Percentiles rank a stretch among this genome's conserved stretches.
Conservation (phyloP, 192 early-diverging fungal species). For the Paraglomus brasilianum region DNA sequence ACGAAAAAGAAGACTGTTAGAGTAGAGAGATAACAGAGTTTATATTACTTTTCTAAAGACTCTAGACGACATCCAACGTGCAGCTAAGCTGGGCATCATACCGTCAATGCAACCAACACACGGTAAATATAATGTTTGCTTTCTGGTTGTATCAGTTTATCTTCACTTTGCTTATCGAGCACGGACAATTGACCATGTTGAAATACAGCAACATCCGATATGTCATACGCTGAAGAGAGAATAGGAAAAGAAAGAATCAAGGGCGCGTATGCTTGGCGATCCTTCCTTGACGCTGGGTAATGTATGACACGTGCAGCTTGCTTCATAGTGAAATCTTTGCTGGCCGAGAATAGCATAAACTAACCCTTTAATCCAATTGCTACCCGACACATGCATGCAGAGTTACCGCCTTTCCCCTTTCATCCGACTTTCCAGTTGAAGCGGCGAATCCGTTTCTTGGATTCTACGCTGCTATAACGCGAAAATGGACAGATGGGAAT, state of each 20-base stretch:
- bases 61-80: constrained; percentile 45
- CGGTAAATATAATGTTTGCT: constrained; percentile 26
- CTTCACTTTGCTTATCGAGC: neutral
- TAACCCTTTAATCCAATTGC: neutral
- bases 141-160: constrained; percentile 1
- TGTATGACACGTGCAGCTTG: neutral
- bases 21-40: too few species aligned
- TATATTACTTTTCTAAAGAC: constrained; percentile 30
- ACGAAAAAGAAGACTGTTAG: too few species aligned
- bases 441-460: constrained; percentile 50
- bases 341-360: neutral
- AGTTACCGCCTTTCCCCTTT: constrained; percentile 41
- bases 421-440: constrained; percentile 60
- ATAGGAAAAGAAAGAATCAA: constrained; percentile 43
- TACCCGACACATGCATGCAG: constrained; percentile 22
- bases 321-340: constrained; percentile 7
- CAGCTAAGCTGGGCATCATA: constrained; percentile 45
- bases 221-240: constrained; percentile 50
- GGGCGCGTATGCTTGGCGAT: constrained; percentile 53
- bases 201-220: constrained; percentile 49
- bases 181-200: neutral
- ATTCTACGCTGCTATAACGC: constrained; percentile 56
- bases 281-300: constrained; percentile 44
- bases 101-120: constrained; percentile 62
- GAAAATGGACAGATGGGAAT: constrained; percentile 41